Base-by-base conservation (phyloP, 1,139 yeast genomes). In the Geotrichum carabidarum region DNA sequence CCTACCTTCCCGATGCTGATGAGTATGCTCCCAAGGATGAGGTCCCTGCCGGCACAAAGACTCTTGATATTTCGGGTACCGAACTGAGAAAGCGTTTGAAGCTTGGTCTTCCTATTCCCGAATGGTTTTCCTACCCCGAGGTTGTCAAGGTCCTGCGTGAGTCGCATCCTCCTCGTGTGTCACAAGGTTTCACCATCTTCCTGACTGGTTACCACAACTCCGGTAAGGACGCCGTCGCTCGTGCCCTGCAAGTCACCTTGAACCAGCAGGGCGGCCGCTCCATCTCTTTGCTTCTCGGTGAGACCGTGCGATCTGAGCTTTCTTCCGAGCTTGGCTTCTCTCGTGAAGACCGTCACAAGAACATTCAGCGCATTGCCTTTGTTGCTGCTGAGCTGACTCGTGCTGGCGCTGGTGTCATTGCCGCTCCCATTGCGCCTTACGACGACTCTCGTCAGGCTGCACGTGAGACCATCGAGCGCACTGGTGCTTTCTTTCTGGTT, bases 51-150 rank as follows among this genome's bases (percentile, higher is more conserved):
- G 84, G 88, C 54, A 84, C 82, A 53, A 84, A 81, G 72, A 91
- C 98, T 30, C 82, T 94, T 58, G 91, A 90, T 71, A 89, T 91
- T 61, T 89, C 96, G 14, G 98, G 98, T 66, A 91, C 98, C 32
- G 96, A 91, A 74, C 81, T 91, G 67, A 83, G 98, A 75, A 84
- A 84, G 73, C 81, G 93, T 64, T 80, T 91, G 68, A 85, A 83
- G 74, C 86, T 85, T 58, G 98, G 98, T 57, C 79, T 85, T 48
- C 85, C 84, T 58, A 91, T 91, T 63, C 98, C 98, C 58, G 94
- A 82, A 66, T 91, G 98, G 98, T 91, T 91, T 74, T 88, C 96
- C 1, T 91, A 91, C 73, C 97, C 97, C 5, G 97, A 91, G 72
- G 97, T 91, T 50, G 98, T 91, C 58, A 79, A 81, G 69, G 91